Conservation (phyloP, 768 basidiomycete species). For the Flagelloscypha sp. region DNA sequence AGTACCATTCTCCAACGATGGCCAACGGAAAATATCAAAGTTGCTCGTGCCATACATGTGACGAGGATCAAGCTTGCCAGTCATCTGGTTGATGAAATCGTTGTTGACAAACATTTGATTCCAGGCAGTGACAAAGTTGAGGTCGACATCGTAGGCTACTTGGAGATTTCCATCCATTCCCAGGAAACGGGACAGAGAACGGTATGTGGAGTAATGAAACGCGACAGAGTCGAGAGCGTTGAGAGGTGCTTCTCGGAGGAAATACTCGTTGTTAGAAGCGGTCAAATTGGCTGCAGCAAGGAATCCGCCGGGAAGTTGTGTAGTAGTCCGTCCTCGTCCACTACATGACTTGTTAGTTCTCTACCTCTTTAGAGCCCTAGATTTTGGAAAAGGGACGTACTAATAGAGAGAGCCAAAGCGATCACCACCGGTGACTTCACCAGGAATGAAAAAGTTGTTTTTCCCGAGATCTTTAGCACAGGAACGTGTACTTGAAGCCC, state of each 20-base stretch:
- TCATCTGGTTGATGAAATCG: conserved; percentile 73
- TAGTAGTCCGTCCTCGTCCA: conserved; percentile 82
- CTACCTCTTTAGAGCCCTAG: background rate
- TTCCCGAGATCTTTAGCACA: conserved; percentile 72
- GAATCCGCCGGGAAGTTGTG: conserved; percentile 61
- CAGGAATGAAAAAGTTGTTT: conserved; percentile 83
- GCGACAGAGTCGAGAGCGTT: conserved; percentile 72
- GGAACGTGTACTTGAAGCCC: conserved; percentile 64
- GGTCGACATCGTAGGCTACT: conserved; percentile 78
- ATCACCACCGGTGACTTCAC: conserved; percentile 93
- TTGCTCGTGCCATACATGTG: conserved; percentile 93
- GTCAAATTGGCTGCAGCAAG: conserved; percentile 61
- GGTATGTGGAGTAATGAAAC: conserved; percentile 94
- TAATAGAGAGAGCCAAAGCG: conserved; percentile 82
- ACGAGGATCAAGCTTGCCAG: conserved; percentile 62
- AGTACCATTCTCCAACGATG: conserved; percentile 77
- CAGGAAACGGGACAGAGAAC: conserved; percentile 75
- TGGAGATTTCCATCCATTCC: conserved; percentile 95
- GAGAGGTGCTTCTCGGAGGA: conserved; percentile 57
- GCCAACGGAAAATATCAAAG: conserved; percentile 94
- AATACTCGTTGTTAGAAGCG: conserved; percentile 56
- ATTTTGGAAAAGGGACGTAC: conserved; percentile 31
- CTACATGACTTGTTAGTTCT: conserved; percentile 25
- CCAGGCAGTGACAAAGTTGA: conserved; percentile 86
- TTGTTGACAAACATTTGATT: conserved; percentile 85